Percentiles rank a stretch among this genome's conserved stretches.
These are phyloP conservation scores for Zalerion maritima DNA, from an alignment of 495 filamentous ascomycete species.

Conservation along the genomic window DNA sequence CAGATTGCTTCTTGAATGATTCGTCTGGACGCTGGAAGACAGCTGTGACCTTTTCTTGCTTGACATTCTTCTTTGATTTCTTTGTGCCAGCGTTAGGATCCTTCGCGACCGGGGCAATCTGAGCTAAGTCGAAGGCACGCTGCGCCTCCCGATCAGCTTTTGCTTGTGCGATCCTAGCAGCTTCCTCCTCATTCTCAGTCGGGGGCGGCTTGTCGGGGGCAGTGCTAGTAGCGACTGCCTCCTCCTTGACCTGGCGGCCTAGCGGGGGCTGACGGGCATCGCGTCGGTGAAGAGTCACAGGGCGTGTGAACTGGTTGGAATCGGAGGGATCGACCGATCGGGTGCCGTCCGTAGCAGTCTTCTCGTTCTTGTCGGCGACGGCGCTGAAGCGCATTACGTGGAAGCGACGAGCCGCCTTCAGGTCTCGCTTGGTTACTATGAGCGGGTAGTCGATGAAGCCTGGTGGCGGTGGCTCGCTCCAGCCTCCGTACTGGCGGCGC, in stretches of 20 bases:
- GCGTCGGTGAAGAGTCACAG: conserved; percentile 75
- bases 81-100: conserved; percentile 33
- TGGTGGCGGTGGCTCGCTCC: conserved; percentile 40
- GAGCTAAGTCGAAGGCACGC: conserved; percentile 65
- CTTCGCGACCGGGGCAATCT: conserved; percentile 61
- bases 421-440: conserved; percentile 60
- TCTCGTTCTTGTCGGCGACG: conserved; percentile 9
- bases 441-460: conserved; percentile 52
- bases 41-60: conserved; percentile 63
- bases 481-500: conserved; percentile 40
- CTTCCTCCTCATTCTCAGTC: conserved; percentile 55
- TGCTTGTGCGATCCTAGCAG: conserved; percentile 41
- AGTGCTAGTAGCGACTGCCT: conserved; percentile 30
- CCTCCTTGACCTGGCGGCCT: conserved; percentile 36
- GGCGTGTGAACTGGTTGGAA: conserved; percentile 69
- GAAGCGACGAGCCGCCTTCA: conserved; percentile 68
- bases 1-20: conserved; percentile 47
- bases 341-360: conserved; percentile 30
- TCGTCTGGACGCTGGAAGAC: conserved; percentile 37
- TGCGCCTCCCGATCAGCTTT: conserved; percentile 70
- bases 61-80: conserved; percentile 49
- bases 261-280: conserved; percentile 62
- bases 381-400: conserved; percentile 64
- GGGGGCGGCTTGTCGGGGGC: conserved; percentile 29
- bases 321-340: conserved; percentile 56